Percentiles rank a stretch among this genome's conserved stretches.
phyloP scores from a whole-genome alignment of 352 stramenopile genomes.

The Pythium monospermum region DNA sequence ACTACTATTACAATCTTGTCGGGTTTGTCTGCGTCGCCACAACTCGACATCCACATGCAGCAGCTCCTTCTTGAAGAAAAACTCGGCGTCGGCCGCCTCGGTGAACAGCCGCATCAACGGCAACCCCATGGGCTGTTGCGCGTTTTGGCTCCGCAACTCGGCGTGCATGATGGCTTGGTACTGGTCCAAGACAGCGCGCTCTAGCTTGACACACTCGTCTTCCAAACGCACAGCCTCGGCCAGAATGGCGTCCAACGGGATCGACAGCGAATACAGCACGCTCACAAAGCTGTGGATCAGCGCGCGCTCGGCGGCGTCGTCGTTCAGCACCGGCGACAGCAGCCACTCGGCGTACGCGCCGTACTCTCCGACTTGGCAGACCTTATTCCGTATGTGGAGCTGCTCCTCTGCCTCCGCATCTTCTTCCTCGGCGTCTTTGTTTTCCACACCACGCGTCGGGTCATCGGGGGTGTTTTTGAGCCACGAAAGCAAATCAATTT shows the following conservation, averaged over 20 bases:
- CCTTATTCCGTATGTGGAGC: background rate
- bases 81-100: constrained; percentile 32
- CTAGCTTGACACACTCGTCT: constrained; percentile 27
- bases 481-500: constrained; percentile 23
- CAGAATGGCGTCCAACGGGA: constrained; percentile 30
- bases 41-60: constrained; percentile 32
- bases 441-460: constrained; percentile 5
- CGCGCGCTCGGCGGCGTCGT: constrained; percentile 34
- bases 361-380: constrained; percentile 30
- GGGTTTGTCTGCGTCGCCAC: background rate
- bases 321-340: constrained; percentile 40
- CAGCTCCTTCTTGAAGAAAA: constrained; percentile 44
- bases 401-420: constrained; percentile 11
- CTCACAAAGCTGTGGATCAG: constrained; percentile 57
- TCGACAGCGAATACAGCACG: constrained; percentile 47
- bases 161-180: constrained; percentile 26
- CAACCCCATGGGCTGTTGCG: constrained; percentile 4
- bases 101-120: constrained; percentile 40
- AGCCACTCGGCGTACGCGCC: constrained; percentile 45
- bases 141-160: constrained; percentile 12
- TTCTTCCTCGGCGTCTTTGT: constrained; percentile 8
- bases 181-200: constrained; percentile 30
- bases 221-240: constrained; percentile 34
- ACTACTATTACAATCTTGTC: constrained; percentile 1
- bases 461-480: constrained; percentile 18